Evolutionary conservation across 805 yeast species (phyloP), one percentile per base, ranked within the genome.

Genomic region (Candida boidinii): DNA sequence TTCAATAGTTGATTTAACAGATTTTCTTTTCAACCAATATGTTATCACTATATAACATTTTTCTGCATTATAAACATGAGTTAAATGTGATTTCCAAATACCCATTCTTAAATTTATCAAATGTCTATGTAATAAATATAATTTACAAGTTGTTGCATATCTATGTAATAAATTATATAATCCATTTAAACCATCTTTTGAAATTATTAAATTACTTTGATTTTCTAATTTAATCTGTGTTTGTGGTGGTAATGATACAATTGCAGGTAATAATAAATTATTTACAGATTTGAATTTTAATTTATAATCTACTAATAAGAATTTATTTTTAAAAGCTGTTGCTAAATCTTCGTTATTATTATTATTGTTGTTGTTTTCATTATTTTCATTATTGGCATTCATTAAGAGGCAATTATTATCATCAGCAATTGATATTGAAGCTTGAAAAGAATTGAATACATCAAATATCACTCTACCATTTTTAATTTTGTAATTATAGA

Each of bases 381-480:
- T 17, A 7, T 8, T 6, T 24, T 70, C 69, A 3, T 62, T 64
- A 2, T 65, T 62, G 17, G 41, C 33, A n/a, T n/a, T n/a, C n/a
- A n/a, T n/a, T n/a, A n/a, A n/a, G n/a, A n/a, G n/a, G n/a, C n/a
- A n/a, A n/a, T n/a, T n/a, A n/a, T n/a, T n/a, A 17, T 76, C 76
- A 45, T 74, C 78, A 5, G 77, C 77, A 23, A 85, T 76, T 0
- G 92, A 83, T n/a, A 88, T 65, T 17, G 87, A 84, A 12, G 86
- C 68, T 50, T 77, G 76, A 48, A 83, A 86, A 31, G 79, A 79
- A 34, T 73, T 67, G 1, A 69, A 66, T 2, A 83, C 72, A 4
- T 69, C 62, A 43, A 83, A 76, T 34, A 70, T 69, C 3, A 82
- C 78, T 32, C 94, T 65, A 11, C 97, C 98, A 54, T 90, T 78